Percentiles rank a stretch among this genome's conserved stretches.
phyloP scores from a whole-genome alignment of 2,329 filamentous ascomycete genomes.

The Didymella pomorum region DNA sequence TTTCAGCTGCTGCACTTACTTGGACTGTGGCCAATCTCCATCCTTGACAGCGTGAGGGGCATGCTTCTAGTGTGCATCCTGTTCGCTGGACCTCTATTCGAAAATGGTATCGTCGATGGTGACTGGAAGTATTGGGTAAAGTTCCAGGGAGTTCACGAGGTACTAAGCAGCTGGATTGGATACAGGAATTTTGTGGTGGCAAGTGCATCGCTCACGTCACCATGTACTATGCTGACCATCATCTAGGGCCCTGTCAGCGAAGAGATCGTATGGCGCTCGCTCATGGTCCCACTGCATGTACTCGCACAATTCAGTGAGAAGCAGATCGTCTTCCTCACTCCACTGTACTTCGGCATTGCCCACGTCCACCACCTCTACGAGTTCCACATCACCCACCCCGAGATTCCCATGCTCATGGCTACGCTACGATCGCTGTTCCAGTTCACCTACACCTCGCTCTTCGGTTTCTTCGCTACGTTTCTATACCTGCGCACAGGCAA shows the following conservation, averaged over 20 bases:
- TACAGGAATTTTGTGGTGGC: constrained; percentile 90
- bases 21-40: constrained; percentile 80
- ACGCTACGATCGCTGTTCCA: constrained; percentile 80
- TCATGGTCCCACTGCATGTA: constrained; percentile 83
- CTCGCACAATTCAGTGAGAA: constrained; percentile 63
- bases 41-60: constrained; percentile 68
- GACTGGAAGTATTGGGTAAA: constrained; percentile 71
- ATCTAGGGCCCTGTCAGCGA: constrained; percentile 79
- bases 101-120: constrained; percentile 76
- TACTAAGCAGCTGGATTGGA: constrained; percentile 75
- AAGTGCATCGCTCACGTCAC: constrained; percentile 48
- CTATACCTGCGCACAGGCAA: constrained; percentile 86
- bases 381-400: constrained; percentile 81
- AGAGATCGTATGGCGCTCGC: constrained; percentile 90
- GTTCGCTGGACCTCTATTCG: constrained; percentile 85
- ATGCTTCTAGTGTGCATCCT: constrained; percentile 78
- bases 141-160: constrained; percentile 63
- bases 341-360: constrained; percentile 89
- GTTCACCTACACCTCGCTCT: constrained; percentile 88
- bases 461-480: constrained; percentile 93
- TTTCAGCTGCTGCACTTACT: constrained; percentile 70
- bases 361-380: constrained; percentile 97
- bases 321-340: constrained; percentile 79
- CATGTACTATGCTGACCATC: constrained; percentile 21
- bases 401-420: constrained; percentile 68